These are phyloP conservation scores for Cicer chorassanicum DNA, from an alignment of 306 rosid genomes.

Conservation along the genomic window DNA sequence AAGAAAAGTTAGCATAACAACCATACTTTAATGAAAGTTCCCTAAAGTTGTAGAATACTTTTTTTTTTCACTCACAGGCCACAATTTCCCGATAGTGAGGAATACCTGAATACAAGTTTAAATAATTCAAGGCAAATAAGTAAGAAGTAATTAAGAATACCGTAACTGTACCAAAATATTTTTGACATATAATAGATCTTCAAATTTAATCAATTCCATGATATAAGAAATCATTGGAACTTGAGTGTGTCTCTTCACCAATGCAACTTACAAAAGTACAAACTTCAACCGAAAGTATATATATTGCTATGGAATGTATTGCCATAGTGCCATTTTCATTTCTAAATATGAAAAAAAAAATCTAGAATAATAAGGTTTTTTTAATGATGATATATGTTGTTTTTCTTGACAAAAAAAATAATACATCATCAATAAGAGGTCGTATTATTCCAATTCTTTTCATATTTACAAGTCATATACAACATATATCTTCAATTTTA, in stretches of 20 bases:
- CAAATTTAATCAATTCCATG: constrained; percentile 15
- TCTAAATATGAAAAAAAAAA: not conserved
- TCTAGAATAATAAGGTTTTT: not conserved
- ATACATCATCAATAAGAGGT: too few species aligned
- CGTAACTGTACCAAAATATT: too few species aligned
- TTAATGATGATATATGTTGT: not conserved
- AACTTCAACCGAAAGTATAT: not conserved
- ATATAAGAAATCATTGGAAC: not conserved
- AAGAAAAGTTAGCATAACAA: not conserved
- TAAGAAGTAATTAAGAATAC: not conserved
- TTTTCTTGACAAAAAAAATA: too few species aligned
- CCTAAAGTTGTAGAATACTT: not conserved
- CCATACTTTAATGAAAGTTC: not conserved
- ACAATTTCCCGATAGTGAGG: not conserved
- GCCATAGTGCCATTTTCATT: not conserved
- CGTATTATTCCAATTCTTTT: too few species aligned
- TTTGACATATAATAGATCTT: too few species aligned
- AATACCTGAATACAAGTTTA: not conserved
- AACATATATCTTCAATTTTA: not conserved
- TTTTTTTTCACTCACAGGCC: not conserved
- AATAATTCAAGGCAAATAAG: not conserved
- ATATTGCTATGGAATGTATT: not conserved
- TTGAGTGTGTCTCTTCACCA: not conserved
- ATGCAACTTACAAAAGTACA: not conserved
- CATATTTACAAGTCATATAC: not conserved